Evolutionary conservation across 371 early-diverging fungal genomes (phyloP).

Genomic region (Cokeromyces recurvatus): DNA sequence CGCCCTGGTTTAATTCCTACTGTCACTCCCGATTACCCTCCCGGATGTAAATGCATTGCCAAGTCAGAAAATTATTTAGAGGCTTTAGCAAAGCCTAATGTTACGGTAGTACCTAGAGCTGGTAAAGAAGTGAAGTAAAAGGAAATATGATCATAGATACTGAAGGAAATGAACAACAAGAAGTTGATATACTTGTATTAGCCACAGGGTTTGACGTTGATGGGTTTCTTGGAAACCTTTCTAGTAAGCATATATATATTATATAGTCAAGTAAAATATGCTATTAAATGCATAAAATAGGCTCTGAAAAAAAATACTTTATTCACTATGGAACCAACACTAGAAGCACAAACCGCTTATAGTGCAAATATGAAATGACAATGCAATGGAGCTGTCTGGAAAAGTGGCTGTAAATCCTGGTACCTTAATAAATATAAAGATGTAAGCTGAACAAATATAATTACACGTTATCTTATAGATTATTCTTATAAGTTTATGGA

Average conservation of each 20-base stretch:
- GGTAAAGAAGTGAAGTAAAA: slow-evolving; percentile 29
- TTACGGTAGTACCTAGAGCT: slow-evolving; percentile 38
- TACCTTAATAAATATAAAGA: slow-evolving; percentile 14
- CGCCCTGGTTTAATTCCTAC: slow-evolving; percentile 13
- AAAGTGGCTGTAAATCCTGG: slow-evolving; percentile 21
- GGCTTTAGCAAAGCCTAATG: slow-evolving; percentile 43
- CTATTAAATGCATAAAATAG: slow-evolving; percentile 16
- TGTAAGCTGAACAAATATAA: background rate
- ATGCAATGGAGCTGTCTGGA: slow-evolving; percentile 21
- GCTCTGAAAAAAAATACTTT: slow-evolving; percentile 8
- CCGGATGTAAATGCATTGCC: slow-evolving; percentile 59
- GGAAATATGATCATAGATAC: slow-evolving; percentile 31
- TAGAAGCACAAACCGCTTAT: slow-evolving; percentile 11
- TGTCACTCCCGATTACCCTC: slow-evolving; percentile 41
- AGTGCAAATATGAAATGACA: background rate
- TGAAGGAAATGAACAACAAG: slow-evolving; percentile 36
- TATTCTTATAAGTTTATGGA: background rate
- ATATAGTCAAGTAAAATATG: slow-evolving; percentile 17
- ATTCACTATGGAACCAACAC: slow-evolving; percentile 15
- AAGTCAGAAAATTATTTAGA: slow-evolving; percentile 46
- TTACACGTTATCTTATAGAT: too few species aligned
- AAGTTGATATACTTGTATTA: slow-evolving; percentile 52
- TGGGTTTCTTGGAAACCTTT: slow-evolving; percentile 24
- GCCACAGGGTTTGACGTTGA: slow-evolving; percentile 63
- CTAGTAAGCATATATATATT: background rate